Evolutionary conservation across 2,329 filamentous ascomycete species (phyloP).

Genomic region (Colletotrichum shisoi): DNA sequence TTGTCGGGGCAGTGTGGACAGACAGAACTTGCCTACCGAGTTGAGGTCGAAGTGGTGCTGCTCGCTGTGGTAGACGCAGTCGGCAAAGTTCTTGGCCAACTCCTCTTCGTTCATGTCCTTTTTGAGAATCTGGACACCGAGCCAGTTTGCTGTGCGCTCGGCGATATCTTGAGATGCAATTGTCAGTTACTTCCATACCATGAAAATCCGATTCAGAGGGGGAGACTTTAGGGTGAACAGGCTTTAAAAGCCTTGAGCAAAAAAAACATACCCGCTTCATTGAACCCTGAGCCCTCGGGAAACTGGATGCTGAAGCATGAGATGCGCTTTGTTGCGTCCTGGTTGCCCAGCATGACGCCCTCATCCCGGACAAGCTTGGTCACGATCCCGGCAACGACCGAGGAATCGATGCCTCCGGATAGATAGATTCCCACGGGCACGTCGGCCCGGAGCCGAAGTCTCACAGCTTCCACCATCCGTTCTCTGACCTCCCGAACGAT

Average conservation of each 20-base stretch:
- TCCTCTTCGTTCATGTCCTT: slow-evolving; percentile 44
- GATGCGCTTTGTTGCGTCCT: slow-evolving; percentile 42
- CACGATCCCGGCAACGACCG: slow-evolving; percentile 64
- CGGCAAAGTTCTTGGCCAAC: slow-evolving; percentile 46
- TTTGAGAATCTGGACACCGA: slow-evolving; percentile 46
- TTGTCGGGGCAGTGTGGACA: slow-evolving; percentile 56
- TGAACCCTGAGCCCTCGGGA: slow-evolving; percentile 56
- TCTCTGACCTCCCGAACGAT: slow-evolving; percentile 60
- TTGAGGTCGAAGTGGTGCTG: slow-evolving; percentile 58
- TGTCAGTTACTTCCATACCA: not conserved
- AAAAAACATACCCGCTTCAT: slow-evolving; percentile 54
- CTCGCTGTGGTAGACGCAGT: slow-evolving; percentile 47
- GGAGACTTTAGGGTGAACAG: too few species aligned
- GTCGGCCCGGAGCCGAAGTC: slow-evolving; percentile 62
- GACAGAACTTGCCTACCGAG: slow-evolving; percentile 58
- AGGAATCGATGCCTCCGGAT: slow-evolving; percentile 66
- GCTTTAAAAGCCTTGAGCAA: too few species aligned
- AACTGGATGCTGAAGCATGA: slow-evolving; percentile 62
- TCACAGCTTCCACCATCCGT: slow-evolving; percentile 59
- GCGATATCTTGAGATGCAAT: slow-evolving; percentile 42
- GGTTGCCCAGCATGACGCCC: slow-evolving; percentile 56
- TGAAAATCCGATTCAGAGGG: too few species aligned
- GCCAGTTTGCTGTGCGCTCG: slow-evolving; percentile 47
- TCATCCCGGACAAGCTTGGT: slow-evolving; percentile 58
- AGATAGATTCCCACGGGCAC: slow-evolving; percentile 66